Base-by-base conservation (phyloP, 2,329 filamentous ascomycete species). In the Pestalotiopsis sp. region DNA sequence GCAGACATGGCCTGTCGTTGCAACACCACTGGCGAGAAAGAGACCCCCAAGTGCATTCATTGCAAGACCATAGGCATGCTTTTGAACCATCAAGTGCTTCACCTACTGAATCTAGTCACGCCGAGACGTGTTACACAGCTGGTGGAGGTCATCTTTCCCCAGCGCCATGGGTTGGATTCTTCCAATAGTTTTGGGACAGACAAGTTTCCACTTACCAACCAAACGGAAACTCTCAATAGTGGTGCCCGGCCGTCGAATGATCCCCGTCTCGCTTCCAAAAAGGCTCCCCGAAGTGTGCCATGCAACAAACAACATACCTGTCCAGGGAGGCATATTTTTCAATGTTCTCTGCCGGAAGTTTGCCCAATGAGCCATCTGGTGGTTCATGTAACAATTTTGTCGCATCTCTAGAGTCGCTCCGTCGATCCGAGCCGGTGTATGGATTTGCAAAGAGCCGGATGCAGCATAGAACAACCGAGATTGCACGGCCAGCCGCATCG, bases 81-180 rank as follows among this genome's bases (percentile, higher is more conserved):
- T 63, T 13, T 63, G 59, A 62, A 62, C 65, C 58, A 67, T n/a
- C 31, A 58, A 38, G 11, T 67, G 65, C 65, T 63, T 67, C 65
- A 67, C 49, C 41, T 63, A 23, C 41, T 63, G 59, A 63, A 67
- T 58, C 59, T 63, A 62, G 59, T 25, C 27, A 31, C 41, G 13
- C 57, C 64, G 64, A 62, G 41, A 57, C 45, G 9, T 49, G 57
- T 38, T 36, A 67, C 59, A 67, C 59, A 67, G 65, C 25, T 38
- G 27, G 64, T 45, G 64, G 45, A 23, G 9, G 14, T 36, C n/a
- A 25, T 23, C 23, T 41, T 39, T 20, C 14, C 45, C 45, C 45
- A 20, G 45, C 45, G 45, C 45, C 45, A 17, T 20, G 45, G 17
- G 5, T n/a, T n/a, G 45, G n/a, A 52, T 52, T 52, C 17, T 20